phyloP scores from a whole-genome alignment of 345 rosid genomes.

The Gossypium raimondii region DNA sequence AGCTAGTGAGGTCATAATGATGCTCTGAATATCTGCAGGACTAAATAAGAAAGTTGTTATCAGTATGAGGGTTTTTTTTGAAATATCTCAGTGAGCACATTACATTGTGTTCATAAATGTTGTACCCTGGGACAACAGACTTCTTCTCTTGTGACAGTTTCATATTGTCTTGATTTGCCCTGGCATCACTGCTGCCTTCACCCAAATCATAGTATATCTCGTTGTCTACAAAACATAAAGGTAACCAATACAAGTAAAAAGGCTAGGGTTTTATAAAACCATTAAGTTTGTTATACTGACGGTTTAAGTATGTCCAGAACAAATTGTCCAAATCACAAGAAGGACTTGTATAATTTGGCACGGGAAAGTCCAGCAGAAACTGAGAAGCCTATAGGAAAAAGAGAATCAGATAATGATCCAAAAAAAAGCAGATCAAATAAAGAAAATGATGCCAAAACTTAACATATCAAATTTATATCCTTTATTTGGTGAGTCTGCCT shows the following conservation, averaged over 20 bases:
- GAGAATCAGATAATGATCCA: background rate
- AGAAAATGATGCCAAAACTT: background rate
- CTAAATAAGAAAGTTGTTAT: background rate
- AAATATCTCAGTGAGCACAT: background rate
- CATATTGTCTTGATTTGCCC: background rate
- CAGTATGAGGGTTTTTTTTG: background rate
- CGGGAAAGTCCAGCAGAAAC: background rate
- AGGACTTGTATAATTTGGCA: too few relatives aligned
- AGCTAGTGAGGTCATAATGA: background rate
- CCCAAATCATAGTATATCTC: too few relatives aligned
- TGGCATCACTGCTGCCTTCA: background rate
- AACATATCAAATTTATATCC: too few relatives aligned
- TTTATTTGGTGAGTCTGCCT: too few relatives aligned
- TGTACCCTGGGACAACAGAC: background rate
- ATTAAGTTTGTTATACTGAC: too few relatives aligned
- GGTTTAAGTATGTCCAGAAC: too few relatives aligned
- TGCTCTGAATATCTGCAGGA: background rate
- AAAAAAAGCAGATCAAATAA: background rate
- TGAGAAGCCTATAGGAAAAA: too few relatives aligned
- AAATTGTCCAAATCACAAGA: too few relatives aligned
- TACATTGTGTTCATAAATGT: background rate
- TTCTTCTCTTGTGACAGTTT: background rate
- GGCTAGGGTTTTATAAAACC: too few relatives aligned
- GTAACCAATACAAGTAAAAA: too few relatives aligned
- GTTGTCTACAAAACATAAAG: too few relatives aligned